These are phyloP conservation scores for Scenedesmus sp. DNA, from an alignment of 163 green algal species.

Conservation along the genomic window DNA sequence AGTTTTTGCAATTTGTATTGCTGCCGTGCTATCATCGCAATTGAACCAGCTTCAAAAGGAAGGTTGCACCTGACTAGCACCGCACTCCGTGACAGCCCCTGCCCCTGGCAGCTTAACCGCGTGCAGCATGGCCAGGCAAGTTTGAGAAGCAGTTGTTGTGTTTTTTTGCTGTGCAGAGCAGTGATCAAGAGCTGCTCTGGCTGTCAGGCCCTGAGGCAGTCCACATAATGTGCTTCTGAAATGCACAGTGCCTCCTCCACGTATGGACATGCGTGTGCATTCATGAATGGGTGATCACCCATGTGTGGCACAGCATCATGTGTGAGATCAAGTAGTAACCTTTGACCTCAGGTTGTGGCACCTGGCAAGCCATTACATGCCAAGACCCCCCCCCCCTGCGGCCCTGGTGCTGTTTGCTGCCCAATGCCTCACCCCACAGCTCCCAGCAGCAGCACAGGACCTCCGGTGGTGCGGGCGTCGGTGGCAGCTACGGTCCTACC, in stretches of 20 bases:
- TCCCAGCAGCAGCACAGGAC: constrained; percentile 8
- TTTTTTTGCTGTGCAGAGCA: neutral
- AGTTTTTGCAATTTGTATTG: no score
- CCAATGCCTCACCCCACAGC: neutral
- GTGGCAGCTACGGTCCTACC: neutral
- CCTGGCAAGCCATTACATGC: neutral
- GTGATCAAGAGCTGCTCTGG: neutral
- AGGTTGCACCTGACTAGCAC: neutral
- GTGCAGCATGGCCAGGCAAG: constrained; percentile 2
- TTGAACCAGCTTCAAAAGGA: neutral
- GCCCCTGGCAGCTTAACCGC: neutral
- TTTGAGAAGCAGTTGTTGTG: neutral
- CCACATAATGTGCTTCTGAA: no score
- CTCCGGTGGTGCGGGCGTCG: neutral
- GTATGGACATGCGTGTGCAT: neutral
- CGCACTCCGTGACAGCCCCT: neutral
- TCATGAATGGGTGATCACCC: no score
- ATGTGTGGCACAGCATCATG: neutral
- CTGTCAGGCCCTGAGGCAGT: neutral
- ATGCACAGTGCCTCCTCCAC: neutral
- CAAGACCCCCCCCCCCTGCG: no score
- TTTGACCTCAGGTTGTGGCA: neutral
- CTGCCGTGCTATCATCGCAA: neutral
- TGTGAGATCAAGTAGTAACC: neutral
- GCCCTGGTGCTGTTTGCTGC: no score